Conservation (phyloP, 306 rosid species). For the Geum urbanum region DNA sequence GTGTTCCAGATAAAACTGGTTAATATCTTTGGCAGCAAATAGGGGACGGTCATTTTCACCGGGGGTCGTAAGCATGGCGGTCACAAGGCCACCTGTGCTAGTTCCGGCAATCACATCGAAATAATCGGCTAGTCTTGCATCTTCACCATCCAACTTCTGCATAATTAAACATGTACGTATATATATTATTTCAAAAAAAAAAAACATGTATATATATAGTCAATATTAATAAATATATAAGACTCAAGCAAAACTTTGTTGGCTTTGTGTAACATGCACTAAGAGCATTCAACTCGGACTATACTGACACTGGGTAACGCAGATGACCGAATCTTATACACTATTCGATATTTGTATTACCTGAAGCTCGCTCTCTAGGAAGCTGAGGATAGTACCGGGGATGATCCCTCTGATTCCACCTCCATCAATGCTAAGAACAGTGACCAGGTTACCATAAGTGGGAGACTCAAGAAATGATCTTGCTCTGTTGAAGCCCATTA, state of each 20-base stretch:
- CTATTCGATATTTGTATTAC: constrained; percentile 16
- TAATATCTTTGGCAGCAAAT: constrained; percentile 36
- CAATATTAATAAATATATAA: not conserved
- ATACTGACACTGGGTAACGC: no score
- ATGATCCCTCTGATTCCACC: constrained; percentile 69
- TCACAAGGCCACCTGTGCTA: constrained; percentile 44
- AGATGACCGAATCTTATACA: no score
- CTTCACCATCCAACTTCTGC: constrained; percentile 30
- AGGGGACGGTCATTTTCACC: constrained; percentile 27
- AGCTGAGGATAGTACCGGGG: constrained; percentile 52
- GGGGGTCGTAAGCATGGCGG: constrained; percentile 40
- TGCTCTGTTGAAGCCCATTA: constrained; percentile 25
- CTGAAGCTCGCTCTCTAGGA: constrained; percentile 69
- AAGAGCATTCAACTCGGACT: no score
- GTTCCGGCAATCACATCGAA: constrained; percentile 39
- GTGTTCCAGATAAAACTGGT: constrained; percentile 34
- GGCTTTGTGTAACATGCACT: no score
- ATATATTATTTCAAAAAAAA: no score
- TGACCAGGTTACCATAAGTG: constrained; percentile 54
- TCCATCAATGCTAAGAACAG: constrained; percentile 67
- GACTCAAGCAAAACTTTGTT: no score
- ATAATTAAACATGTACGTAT: no score
- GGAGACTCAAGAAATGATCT: constrained; percentile 36
- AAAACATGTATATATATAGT: not conserved
- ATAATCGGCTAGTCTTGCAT: constrained; percentile 32